Conservation (phyloP, 768 basidiomycete genomes). For the Suillus ampliporus region DNA sequence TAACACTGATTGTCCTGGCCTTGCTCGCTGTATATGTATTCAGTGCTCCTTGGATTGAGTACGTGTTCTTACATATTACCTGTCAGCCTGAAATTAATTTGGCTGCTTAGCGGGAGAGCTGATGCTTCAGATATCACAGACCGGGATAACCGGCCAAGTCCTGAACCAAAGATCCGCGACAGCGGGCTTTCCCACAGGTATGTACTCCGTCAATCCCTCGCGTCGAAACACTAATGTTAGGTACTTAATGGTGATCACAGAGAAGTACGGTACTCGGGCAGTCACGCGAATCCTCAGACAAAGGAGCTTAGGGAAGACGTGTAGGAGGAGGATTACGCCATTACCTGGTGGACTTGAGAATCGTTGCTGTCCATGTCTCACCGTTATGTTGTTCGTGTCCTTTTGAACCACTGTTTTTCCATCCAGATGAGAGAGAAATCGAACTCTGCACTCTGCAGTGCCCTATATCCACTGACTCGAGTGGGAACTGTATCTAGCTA, state of each 20-base stretch:
- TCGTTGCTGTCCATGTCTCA: background rate
- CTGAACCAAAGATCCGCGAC: background rate
- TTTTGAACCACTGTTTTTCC: background rate
- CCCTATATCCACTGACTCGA: too few relatives aligned
- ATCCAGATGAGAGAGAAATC: background rate
- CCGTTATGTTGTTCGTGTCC: background rate
- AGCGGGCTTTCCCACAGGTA: background rate
- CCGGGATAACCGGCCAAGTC: background rate
- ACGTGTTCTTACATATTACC: background rate
- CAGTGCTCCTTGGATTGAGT: background rate
- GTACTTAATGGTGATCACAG: background rate
- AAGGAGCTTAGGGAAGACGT: background rate
- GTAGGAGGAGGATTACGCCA: background rate
- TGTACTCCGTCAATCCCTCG: too few relatives aligned
- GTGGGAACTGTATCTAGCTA: background rate
- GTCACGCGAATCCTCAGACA: background rate
- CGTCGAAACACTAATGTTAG: background rate
- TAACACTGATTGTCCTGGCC: background rate
- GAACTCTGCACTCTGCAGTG: background rate
- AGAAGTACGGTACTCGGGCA: background rate
- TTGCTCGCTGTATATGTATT: background rate
- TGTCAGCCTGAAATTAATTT: background rate
- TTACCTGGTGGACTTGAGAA: background rate
- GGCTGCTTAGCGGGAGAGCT: background rate
- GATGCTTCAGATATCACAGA: background rate